Base-by-base conservation (phyloP, 2,329 filamentous ascomycete species). In the Aulographum hederae region DNA sequence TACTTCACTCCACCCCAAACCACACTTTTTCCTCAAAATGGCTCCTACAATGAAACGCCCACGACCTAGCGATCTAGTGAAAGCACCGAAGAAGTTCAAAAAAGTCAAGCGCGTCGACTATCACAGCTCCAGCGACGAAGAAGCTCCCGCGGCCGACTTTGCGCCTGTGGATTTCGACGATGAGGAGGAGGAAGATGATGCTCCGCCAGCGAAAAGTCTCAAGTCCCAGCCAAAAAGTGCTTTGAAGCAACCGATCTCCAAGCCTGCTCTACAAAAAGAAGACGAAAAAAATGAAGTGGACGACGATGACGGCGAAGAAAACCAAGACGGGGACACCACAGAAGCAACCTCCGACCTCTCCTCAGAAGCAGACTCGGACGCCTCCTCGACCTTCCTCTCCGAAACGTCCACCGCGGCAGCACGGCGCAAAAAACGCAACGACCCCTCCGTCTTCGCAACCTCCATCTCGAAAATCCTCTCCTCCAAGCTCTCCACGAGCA, bases 391-490 rank as follows among this genome's bases (percentile, higher is more conserved):
- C 5, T 52, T 15, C n/a, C 34, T 38, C 35, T 42, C 38, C 5
- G 36, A 39, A 14, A 32, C 38, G 11, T 40, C 39, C 18, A 45
- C 41, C 18, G 18, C 27, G 3, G 21, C 14, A 35, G 49, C 42
- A 5, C 44, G 46, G 21, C 58, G 55, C 43, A 72, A 74, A 11
- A 95, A 95, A 58, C 77, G 85, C 48, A 92, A 93, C 56, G 86
- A 98, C 53, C 85, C 89, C 3, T 63, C 67, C 39, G 84, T 81
- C 32, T 95, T 98, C 53, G 81, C 86, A 16, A 92, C 77, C 2
- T 93, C 84, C 31, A 82, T 98, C 45, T 78, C 79, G 42, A 92
- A 89, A 54, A 94, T 98, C 50, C 67, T 98, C 28, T 74, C 73
- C 34, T 86, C 82, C 31, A 95, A 95, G 57, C 65, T 95, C 6